These are phyloP conservation scores for Rhynchosporium secalis DNA, from an alignment of 2,329 filamentous ascomycete genomes.

Conservation along the genomic window DNA sequence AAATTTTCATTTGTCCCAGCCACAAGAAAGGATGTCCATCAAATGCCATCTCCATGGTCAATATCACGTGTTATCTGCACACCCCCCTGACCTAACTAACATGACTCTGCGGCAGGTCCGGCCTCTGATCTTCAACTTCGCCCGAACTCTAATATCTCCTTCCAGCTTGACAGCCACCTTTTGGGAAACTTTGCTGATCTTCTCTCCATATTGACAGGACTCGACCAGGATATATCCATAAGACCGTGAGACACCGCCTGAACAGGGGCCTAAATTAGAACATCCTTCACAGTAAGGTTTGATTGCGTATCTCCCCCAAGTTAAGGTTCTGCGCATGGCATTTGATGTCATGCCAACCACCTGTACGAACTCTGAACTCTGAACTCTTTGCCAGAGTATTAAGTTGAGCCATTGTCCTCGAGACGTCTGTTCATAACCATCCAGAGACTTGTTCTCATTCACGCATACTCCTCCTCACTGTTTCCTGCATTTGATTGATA, in stretches of 20 bases:
- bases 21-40: no score
- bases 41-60: no score
- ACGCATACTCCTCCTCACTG: not conserved
- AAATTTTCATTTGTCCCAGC: no score
- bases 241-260: not conserved
- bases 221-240: constrained; percentile 1
- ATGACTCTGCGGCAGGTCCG: not conserved
- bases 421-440: not conserved
- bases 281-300: constrained; percentile 7
- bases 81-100: not conserved
- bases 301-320: not conserved
- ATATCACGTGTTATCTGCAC: not conserved
- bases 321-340: not conserved
- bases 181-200: not conserved
- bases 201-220: not conserved
- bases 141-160: constrained; percentile 7
- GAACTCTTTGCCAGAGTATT: not conserved
- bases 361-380: not conserved
- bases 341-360: not conserved
- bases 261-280: not conserved
- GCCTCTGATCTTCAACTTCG: not conserved
- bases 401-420: not conserved
- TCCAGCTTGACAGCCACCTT: not conserved
- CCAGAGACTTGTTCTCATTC: not conserved
- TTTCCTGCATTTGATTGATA: not conserved